These are phyloP conservation scores for Platanthera guangdongensis DNA, from an alignment of 106 monocot species.

Conservation along the genomic window DNA sequence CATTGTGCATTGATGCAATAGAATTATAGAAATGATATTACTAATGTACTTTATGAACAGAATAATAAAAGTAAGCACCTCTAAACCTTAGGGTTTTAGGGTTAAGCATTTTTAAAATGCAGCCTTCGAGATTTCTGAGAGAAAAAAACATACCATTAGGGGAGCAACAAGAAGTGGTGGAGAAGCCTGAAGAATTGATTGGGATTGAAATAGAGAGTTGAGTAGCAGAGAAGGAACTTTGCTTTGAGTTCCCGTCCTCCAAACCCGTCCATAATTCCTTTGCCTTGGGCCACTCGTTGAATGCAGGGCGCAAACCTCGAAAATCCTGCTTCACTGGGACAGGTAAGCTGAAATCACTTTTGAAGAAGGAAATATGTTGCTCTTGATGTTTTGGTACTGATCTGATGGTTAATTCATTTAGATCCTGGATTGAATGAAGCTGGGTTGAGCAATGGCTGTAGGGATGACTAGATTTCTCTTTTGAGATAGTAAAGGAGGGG, in stretches of 20 bases:
- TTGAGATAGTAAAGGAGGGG: slow-evolving; percentile 17
- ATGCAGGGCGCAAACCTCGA: slow-evolving; percentile 36
- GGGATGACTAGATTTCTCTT: slow-evolving; percentile 10
- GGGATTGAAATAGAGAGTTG: slow-evolving; percentile 62
- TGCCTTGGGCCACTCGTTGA: slow-evolving; percentile 48
- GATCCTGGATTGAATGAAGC: slow-evolving; percentile 25
- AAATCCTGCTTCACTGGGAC: slow-evolving; percentile 28
- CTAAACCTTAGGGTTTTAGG: too few species aligned
- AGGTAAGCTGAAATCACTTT: slow-evolving; percentile 16
- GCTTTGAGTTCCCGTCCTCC: slow-evolving; percentile 37
- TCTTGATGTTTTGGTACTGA: slow-evolving; percentile 21
- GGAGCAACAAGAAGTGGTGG: slow-evolving; percentile 30
- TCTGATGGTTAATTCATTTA: slow-evolving; percentile 23
- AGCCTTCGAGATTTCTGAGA: too few species aligned
- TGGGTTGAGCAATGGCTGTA: slow-evolving; percentile 21
- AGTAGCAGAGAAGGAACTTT: slow-evolving; percentile 43
- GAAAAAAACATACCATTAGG: slow-evolving; percentile 16
- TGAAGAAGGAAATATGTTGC: slow-evolving; percentile 28
- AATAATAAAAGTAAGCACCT: too few species aligned
- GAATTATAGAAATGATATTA: too few species aligned
- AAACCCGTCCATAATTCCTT: slow-evolving; percentile 43
- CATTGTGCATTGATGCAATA: too few species aligned
- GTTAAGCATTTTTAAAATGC: too few species aligned
- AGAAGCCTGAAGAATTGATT: slow-evolving; percentile 44
- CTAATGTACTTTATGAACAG: too few species aligned